Conservation (phyloP, 768 basidiomycete genomes). For the Strobilomyces dryophilus region DNA sequence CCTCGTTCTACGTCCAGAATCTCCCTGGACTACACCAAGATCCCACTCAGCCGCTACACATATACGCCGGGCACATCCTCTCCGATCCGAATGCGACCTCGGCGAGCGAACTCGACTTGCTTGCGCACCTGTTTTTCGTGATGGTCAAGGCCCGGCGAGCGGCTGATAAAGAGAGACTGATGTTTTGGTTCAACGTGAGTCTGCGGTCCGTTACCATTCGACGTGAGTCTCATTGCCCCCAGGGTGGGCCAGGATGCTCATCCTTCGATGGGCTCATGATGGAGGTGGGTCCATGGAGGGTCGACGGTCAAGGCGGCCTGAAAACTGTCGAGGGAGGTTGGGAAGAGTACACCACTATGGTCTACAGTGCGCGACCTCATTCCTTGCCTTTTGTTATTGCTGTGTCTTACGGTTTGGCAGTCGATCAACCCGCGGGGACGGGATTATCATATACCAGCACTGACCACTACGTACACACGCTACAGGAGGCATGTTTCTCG, state of each 20-base stretch:
- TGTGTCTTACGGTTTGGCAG: constrained; percentile 39
- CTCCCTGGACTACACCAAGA: constrained; percentile 78
- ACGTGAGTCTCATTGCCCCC: constrained; percentile 1
- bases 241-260: constrained; percentile 97
- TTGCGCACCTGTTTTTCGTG: constrained; percentile 83
- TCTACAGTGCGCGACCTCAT: constrained; percentile 65
- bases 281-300: constrained; percentile 93
- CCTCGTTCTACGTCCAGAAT: constrained; percentile 76
- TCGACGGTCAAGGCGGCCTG: constrained; percentile 70
- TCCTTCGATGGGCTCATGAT: constrained; percentile 97
- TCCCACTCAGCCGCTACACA: constrained; percentile 62
- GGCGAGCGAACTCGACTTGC: constrained; percentile 54
- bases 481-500: constrained; percentile 51
- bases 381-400: neutral
- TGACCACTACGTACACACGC: constrained; percentile 76
- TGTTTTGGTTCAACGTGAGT: constrained; percentile 97
- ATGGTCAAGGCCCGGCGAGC: constrained; percentile 81
- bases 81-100: constrained; percentile 61
- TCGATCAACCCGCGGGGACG: constrained; percentile 97
- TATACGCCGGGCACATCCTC: constrained; percentile 83
- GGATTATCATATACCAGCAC: constrained; percentile 90
- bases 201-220: neutral
- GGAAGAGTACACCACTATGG: constrained; percentile 95
- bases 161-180: constrained; percentile 85
- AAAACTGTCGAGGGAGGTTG: constrained; percentile 82